Base-by-base conservation (phyloP, 495 filamentous ascomycete species). In the Tuber magnatum region DNA sequence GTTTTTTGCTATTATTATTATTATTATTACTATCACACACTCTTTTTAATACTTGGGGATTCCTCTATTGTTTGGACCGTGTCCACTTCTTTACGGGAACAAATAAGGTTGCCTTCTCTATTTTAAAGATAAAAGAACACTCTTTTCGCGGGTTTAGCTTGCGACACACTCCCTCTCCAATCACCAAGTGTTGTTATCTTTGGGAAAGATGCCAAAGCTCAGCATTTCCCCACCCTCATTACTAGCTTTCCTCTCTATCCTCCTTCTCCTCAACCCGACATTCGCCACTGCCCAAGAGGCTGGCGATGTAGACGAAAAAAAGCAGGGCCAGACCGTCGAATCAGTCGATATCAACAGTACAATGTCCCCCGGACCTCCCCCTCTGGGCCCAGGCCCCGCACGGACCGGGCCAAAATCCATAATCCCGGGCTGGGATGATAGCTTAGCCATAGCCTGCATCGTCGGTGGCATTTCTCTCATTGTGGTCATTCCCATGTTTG, bases 401-500 rank as follows among this genome's bases (percentile, higher is more conserved):
- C 72, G 46, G 42, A 72, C 44, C n/a, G 28, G 28, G 18, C 32
- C 56, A 35, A 65, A 65, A 65, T 16, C 56, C 7, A 65, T 65
- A 65, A 22, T 78, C 20, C 41, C 74, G 2, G 70, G 69, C 56
- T 75, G 48, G 61, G 68, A 70, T 8, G 70, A 71, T 69, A 10
- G 72, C 28, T 72, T 42, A 8, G 68, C 77, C 22, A 75, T 79
- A n/a, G 70, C 75, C 7, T 68, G 74, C 41, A 35, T 72, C 44
- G 77, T 79, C 41, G 77, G 70, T 7, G 28, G 78, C 14, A 68
- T 71, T 22, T 79, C 76, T 1, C 46, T 79, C 0, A 43, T 74
- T 2, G 24, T 78, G 22, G 70, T 71, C 0, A 40, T 79, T 42
- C 72, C 72, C 16, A 79, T 79, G 77, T 75, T 79, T 20, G 77